A percentile compares a stretch with the other conserved stretches of the same genome.
Conservation (phyloP, 163 green algal genomes). For the Chloromonas sp. region DNA sequence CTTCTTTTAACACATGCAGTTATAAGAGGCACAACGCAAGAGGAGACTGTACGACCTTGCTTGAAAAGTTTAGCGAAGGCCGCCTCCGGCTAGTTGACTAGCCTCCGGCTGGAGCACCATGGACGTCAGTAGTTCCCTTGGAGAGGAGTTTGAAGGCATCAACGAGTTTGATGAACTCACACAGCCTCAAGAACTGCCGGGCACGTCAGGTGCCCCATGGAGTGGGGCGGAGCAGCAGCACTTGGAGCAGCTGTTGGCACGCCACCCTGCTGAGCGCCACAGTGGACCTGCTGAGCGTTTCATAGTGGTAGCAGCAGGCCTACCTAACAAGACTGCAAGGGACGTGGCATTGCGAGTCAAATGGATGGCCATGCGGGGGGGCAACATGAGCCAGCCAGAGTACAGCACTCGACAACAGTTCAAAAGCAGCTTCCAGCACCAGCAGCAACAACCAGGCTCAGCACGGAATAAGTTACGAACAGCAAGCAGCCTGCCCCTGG, state of each 20-base stretch:
- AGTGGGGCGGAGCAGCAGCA: background rate
- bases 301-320: conserved; percentile 53
- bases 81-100: no score
- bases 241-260: background rate
- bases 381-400: background rate
- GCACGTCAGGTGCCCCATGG: background rate
- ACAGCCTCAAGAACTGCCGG: background rate
- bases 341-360: conserved; percentile 69
- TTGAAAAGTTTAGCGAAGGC: no score
- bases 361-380: conserved; percentile 3
- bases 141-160: no score
- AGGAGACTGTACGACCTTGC: no score
- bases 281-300: conserved; percentile 37
- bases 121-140: no score
- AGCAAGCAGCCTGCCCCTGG: background rate
- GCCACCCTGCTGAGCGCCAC: background rate
- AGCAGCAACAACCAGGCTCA: background rate
- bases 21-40: no score
- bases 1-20: no score
- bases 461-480: background rate
- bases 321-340: conserved; percentile 63
- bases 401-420: background rate
- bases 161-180: no score
- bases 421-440: background rate
- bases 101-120: no score